These are phyloP conservation scores for Niveomyces coronatus DNA, from an alignment of 2,329 filamentous ascomycete genomes.

Conservation along the genomic window DNA sequence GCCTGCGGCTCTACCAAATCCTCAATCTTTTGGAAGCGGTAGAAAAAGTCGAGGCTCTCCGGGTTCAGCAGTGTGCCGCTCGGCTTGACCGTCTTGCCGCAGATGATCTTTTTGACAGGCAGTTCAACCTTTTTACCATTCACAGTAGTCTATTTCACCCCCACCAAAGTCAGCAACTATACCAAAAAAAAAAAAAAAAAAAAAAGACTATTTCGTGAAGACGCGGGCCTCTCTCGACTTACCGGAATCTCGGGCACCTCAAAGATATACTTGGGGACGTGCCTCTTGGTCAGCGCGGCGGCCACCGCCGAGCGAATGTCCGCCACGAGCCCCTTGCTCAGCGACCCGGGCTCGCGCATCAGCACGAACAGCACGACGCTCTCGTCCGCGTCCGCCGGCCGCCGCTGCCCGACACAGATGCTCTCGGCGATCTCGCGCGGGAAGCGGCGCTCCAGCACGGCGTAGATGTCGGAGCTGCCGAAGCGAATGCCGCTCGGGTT, in stretches of 20 bases:
- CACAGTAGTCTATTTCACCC: constrained; percentile 70
- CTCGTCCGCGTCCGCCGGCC: constrained; percentile 46
- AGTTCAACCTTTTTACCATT: constrained; percentile 81
- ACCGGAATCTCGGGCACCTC: constrained; percentile 74
- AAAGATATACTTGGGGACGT: constrained; percentile 71
- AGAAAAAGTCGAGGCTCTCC: constrained; percentile 65
- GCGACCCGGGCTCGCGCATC: constrained; percentile 46
- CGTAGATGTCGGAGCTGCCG: constrained; percentile 71
- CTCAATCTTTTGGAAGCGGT: constrained; percentile 49
- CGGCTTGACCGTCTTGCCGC: constrained; percentile 60
- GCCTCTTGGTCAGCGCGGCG: constrained; percentile 56
- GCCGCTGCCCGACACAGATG: constrained; percentile 69
- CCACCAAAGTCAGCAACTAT: not conserved
- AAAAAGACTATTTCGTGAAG: not conserved
- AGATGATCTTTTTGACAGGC: constrained; percentile 76
- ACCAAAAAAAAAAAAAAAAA: not conserved
- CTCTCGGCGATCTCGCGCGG: constrained; percentile 53
- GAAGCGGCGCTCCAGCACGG: constrained; percentile 59
- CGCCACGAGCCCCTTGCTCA: constrained; percentile 43
- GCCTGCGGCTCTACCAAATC: constrained; percentile 20
- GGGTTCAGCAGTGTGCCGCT: constrained; percentile 72
- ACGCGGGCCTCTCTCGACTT: constrained; percentile 26
- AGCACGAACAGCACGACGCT: constrained; percentile 44
- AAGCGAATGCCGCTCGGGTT: constrained; percentile 74
- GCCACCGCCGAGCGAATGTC: constrained; percentile 56